A percentile compares a stretch with the other conserved stretches of the same genome.
phyloP scores from a whole-genome alignment of 108 stramenopile species.

The Cyclotella sp. region DNA sequence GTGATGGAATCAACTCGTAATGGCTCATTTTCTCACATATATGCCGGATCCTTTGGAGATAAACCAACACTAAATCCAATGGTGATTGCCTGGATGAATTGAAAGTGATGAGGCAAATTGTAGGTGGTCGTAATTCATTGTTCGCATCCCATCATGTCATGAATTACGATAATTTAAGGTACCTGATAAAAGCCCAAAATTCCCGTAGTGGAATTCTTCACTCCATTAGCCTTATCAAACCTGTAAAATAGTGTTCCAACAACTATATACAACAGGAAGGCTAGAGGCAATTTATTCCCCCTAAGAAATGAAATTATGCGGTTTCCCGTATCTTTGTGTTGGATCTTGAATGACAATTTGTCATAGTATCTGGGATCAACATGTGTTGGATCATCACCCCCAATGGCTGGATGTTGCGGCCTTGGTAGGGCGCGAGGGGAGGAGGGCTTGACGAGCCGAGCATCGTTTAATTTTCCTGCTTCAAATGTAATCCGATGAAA shows the following conservation, averaged over 20 bases:
- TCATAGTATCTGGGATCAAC: neutral
- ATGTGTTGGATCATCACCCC: no score
- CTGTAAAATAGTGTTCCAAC: constrained; percentile 26
- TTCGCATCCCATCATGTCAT: no score
- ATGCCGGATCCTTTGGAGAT: constrained; percentile 21
- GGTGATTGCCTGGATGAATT: constrained; percentile 29
- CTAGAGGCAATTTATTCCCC: neutral
- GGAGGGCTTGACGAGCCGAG: neutral
- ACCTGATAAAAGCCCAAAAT: constrained; percentile 14
- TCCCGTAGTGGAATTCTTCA: neutral
- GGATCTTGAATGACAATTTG: neutral
- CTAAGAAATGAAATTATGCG: no score
- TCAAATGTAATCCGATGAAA: constrained; percentile 21
- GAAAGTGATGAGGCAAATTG: no score
- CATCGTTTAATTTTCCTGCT: constrained; percentile 7
- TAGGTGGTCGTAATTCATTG: no score
- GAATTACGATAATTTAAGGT: no score
- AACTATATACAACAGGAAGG: constrained; percentile 21
- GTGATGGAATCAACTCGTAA: neutral
- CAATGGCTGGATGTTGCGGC: neutral
- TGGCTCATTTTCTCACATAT: constrained; percentile 20
- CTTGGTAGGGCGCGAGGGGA: neutral
- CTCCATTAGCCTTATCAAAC: constrained; percentile 9
- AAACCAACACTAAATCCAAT: constrained; percentile 44
- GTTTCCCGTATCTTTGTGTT: no score